Base-by-base conservation (phyloP, 1,284 basidiomycete genomes). In the Pseudozyma tsukubaensis region DNA sequence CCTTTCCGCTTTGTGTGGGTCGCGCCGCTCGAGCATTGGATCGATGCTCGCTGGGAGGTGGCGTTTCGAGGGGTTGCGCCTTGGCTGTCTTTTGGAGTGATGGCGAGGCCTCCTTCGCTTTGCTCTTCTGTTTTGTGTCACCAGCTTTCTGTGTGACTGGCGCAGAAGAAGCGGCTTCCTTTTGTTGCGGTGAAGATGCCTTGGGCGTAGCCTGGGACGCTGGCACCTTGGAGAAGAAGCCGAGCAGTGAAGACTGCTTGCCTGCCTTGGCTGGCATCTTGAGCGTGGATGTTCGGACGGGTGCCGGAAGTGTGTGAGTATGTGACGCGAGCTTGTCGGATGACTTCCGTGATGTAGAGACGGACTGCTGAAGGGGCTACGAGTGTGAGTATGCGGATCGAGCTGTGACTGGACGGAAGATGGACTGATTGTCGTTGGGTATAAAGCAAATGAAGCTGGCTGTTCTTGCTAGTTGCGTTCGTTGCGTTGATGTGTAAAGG, bases 231-330 rank as follows among this genome's bases (percentile, higher is more conserved):
- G 70, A 57, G 45, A 78, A 78, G 67, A 78, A 78, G 49, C 77
- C 77, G 10, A 76, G 75, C 56, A 78, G 67, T 37, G 73, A 65
- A 34, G 71, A 71, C 57, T 78, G 73, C 60, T 74, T 78, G 42
- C 50, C 50, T 39, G 58, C 39, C 19, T 69, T 69, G 65, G 49
- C 36, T 4, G 71, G 52, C 57, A 64, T 52, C 8, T 49, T 43
- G 53, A 40, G 49, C 50, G 56, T 62, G 55, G 19, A 39, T 49
- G 12, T 6, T 52, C 48, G 57, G 63, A 50, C 13, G 13, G 21
- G 21, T 19, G 16, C 52, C 65, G 59, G 37, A 58, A n/a, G 18
- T 37, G 18, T 34, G 53, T 21, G 21, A 5, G n/a, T 51, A 37
- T 34, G 36, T 18, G 24, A 40, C 24, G 36, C 19, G 40, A 34